phyloP scores from a whole-genome alignment of 1,284 basidiomycete genomes.

The Coniferiporia weirii region DNA sequence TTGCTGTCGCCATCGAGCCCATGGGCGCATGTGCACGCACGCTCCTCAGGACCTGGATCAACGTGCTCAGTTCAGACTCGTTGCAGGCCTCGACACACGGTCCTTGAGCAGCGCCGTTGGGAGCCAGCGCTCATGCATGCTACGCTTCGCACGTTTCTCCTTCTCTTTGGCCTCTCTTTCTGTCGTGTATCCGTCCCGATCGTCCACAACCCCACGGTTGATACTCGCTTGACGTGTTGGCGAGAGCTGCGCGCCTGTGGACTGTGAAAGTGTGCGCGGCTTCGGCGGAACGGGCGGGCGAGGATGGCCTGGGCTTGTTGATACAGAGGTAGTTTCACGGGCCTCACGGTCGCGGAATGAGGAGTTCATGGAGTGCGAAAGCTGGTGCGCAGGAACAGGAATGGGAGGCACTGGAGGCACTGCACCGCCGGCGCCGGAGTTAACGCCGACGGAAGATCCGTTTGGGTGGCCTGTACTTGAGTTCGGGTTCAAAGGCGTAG shows the following conservation, averaged over 20 bases:
- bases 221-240: not conserved
- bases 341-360: not conserved
- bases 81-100: conserved; percentile 9
- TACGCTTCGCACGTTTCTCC: conserved; percentile 11
- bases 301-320: not conserved
- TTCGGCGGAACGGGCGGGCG: conserved; percentile 19
- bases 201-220: conserved; percentile 13
- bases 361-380: conserved; percentile 6
- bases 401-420: conserved; percentile 3
- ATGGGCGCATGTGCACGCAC: not conserved
- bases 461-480: conserved; percentile 9
- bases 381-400: conserved; percentile 2
- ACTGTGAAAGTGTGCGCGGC: conserved; percentile 15
- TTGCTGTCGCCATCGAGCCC: not conserved
- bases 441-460: conserved; percentile 17
- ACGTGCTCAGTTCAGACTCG: conserved; percentile 5
- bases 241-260: conserved; percentile 1
- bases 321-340: not conserved
- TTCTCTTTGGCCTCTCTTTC: conserved; percentile 6
- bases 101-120: not conserved
- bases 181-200: conserved; percentile 10
- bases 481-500: not conserved
- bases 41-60: not conserved
- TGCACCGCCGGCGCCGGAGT: not conserved
- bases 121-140: conserved; percentile 13